Percentiles rank a stretch among this genome's conserved stretches.
Conservation (phyloP, 768 basidiomycete genomes). For the Pulveroboletus frians region DNA sequence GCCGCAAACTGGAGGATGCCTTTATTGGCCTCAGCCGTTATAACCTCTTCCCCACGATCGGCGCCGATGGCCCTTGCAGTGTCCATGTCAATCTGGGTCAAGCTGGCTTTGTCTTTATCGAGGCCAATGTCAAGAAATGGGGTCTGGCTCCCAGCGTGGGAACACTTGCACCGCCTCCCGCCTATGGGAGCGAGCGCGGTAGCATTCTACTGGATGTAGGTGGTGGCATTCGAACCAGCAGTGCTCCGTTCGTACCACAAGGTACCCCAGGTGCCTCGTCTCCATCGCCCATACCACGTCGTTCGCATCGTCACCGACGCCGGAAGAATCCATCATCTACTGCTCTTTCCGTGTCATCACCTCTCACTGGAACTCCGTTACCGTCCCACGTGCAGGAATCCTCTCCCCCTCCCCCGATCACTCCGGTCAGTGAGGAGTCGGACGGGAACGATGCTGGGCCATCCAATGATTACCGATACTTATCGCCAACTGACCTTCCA, state of each 20-base stretch:
- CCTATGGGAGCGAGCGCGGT: slow-evolving; percentile 95
- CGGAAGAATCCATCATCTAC: slow-evolving; percentile 36
- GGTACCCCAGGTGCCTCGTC: slow-evolving; percentile 45
- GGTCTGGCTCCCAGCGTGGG: slow-evolving; percentile 96
- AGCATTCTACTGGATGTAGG: slow-evolving; percentile 94
- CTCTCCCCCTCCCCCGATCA: slow-evolving; percentile 60
- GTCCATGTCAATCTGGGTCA: slow-evolving; percentile 98
- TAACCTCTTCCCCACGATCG: slow-evolving; percentile 96
- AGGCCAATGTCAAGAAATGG: slow-evolving; percentile 99
- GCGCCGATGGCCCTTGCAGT: slow-evolving; percentile 93
- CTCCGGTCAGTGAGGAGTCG: slow-evolving; percentile 66
- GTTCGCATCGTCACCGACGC: slow-evolving; percentile 58
- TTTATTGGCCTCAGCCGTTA: slow-evolving; percentile 84
- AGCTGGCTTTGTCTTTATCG: slow-evolving; percentile 97
- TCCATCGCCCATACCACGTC: slow-evolving; percentile 40
- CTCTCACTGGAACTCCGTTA: slow-evolving; percentile 52
- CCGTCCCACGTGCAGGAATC: slow-evolving; percentile 43
- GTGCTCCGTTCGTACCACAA: slow-evolving; percentile 39
- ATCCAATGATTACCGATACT: slow-evolving; percentile 46
- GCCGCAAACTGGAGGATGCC: slow-evolving; percentile 94
- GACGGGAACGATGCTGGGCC: slow-evolving; percentile 47
- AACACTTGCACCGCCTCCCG: slow-evolving; percentile 94
- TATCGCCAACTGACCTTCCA: slow-evolving; percentile 61
- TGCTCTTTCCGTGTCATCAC: slow-evolving; percentile 54
- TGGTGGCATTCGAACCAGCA: slow-evolving; percentile 30